These are phyloP conservation scores for Leptographium wingfieldii DNA, from an alignment of 2,329 filamentous ascomycete genomes.

Conservation along the genomic window DNA sequence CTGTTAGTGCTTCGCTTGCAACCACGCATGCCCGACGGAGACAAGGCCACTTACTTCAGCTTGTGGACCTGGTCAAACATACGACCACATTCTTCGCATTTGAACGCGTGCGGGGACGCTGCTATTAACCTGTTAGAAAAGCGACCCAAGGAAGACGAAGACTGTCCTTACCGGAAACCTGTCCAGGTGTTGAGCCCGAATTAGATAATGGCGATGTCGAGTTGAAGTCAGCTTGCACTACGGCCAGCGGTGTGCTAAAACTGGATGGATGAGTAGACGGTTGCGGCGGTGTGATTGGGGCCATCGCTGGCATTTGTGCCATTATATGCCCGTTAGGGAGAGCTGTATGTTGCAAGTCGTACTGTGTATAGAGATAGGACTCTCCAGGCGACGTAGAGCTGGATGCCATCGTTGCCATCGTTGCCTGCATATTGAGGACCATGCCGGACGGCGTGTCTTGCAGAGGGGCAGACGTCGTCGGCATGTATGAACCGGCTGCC, in stretches of 20 bases:
- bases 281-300: constrained; percentile 12
- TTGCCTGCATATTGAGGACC: neutral
- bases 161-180: constrained; percentile 15
- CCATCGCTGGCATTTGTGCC: neutral
- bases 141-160: neutral
- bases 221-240: constrained; percentile 16
- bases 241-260: constrained; percentile 31
- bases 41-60: constrained; percentile 33
- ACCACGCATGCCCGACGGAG: neutral
- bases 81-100: constrained; percentile 30
- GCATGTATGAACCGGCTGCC: neutral
- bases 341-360: neutral
- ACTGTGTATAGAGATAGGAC: constrained; percentile 1
- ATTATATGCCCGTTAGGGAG: neutral
- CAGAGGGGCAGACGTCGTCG: too few relatives aligned
- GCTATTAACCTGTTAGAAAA: constrained; percentile 6
- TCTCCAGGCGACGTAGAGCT: neutral
- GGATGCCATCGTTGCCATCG: neutral
- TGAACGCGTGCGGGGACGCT: constrained; percentile 18
- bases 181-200: constrained; percentile 8
- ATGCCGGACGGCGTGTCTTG: neutral
- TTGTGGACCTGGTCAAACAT: constrained; percentile 47
- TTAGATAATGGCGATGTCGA: constrained; percentile 28
- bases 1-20: neutral
- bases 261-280: constrained; percentile 21